Base-by-base conservation (phyloP, 495 filamentous ascomycete species). In the Lineolata rhizophorae region DNA sequence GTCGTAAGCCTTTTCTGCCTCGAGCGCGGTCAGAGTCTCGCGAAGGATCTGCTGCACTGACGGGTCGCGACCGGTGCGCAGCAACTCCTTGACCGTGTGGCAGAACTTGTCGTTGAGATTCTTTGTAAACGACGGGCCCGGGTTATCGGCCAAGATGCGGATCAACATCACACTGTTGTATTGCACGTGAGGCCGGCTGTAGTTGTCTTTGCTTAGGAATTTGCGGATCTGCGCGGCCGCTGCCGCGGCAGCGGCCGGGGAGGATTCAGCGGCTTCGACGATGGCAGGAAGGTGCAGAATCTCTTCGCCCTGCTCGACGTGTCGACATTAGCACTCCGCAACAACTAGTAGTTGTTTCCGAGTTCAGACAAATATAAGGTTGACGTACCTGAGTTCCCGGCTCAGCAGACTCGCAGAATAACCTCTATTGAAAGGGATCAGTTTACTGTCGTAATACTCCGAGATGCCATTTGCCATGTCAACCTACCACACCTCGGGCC, bases 161-260 rank as follows among this genome's bases (percentile, higher is more conserved):
- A 84, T 65, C 30, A 99, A 62, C 90, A 95, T 99, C 42, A 95
- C 75, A 32, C 77, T 75, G 57, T 95, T 94, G 60, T 92, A 94
- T 54, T 95, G 87, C 24, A 70, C 66, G 36, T 76, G 65, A 13
- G 72, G 67, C 20, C 61, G 56, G 17, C 55, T 49, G 39, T 51
- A 57, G 48, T 73, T 64, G 28, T 84, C 75, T 25, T 63, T 67
- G 24, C 67, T 61, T 26, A 97, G 61, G 46, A 75, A 81, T 45
- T 82, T 85, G 46, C 79, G 74, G 46, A 95, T 78, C 35, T 70
- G 56, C 34, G 62, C 47, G 27, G 80, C 77, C 35, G 76, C 74
- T 43, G 79, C 75, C 33, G 67, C 65, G 19, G 85, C 83, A 14
- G 90, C 90, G 19, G 56, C 55, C 8, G 87, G 83, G 28, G 79